Percentiles rank a stretch among this genome's conserved stretches.
Conservation (phyloP, 495 filamentous ascomycete genomes). For the Lineolata rhizophorae region DNA sequence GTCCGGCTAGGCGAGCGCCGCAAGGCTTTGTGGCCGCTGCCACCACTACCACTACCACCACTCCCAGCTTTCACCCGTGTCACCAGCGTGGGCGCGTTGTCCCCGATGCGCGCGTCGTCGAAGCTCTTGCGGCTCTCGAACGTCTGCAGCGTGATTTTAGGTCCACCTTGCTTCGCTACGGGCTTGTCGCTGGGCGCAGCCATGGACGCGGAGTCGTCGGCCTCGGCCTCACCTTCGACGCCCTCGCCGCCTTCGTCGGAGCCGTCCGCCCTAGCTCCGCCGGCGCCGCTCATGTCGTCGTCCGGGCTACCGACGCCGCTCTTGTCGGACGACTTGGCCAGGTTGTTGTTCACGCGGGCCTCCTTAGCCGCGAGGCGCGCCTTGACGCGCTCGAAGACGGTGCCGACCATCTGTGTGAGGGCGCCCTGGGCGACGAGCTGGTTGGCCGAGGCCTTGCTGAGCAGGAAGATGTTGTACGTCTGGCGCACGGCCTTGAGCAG, state of each 20-base stretch:
- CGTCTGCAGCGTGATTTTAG: constrained; percentile 85
- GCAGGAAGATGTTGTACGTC: constrained; percentile 95
- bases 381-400: constrained; percentile 89
- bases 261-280: too few species aligned
- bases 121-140: constrained; percentile 86
- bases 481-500: constrained; percentile 94
- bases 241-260: constrained; percentile 21
- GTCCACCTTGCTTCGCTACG: constrained; percentile 34
- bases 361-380: constrained; percentile 75
- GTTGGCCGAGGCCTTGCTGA: constrained; percentile 75
- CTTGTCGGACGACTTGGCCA: constrained; percentile 18
- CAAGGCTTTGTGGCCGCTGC: constrained; percentile 23
- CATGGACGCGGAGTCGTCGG: constrained; percentile 26
- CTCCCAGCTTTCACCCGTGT: constrained; percentile 54
- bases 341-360: constrained; percentile 27
- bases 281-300: constrained; percentile 13
- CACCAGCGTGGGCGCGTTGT: constrained; percentile 81
- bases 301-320: constrained; percentile 17
- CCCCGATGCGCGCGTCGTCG: constrained; percentile 75
- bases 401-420: constrained; percentile 94
- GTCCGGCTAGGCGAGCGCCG: constrained; percentile 29
- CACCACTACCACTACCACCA: too few species aligned
- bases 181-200: constrained; percentile 29
- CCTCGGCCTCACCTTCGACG: constrained; percentile 15
- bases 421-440: constrained; percentile 95